Evolutionary conservation across 768 basidiomycete genomes (phyloP).

Genomic region (Lactarius indigo): DNA sequence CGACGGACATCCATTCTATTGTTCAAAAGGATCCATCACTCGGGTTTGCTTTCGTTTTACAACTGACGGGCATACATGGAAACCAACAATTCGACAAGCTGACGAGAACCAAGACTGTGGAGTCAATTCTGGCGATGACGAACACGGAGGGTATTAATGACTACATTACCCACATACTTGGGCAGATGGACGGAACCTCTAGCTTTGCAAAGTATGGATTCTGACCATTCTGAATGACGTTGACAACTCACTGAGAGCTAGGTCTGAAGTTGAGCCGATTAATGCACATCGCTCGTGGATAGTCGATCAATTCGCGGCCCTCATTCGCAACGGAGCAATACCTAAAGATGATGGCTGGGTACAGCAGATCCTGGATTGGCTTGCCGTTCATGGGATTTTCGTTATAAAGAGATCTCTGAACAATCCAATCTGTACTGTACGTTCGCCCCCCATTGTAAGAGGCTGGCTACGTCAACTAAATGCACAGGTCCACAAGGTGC

Average conservation of each 20-base stretch:
- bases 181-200: slow-evolving; percentile 52
- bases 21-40: slow-evolving; percentile 73
- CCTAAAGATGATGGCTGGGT: slow-evolving; percentile 82
- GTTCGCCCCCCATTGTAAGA: slow-evolving; percentile 30
- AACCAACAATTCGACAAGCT: slow-evolving; percentile 87
- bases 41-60: slow-evolving; percentile 81
- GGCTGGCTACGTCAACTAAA: slow-evolving; percentile 7
- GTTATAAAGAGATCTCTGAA: slow-evolving; percentile 64
- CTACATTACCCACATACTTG: slow-evolving; percentile 71
- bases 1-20: slow-evolving; percentile 67
- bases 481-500: slow-evolving; percentile 54
- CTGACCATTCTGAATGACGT: background rate
- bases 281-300: slow-evolving; percentile 74
- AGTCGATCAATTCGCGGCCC: slow-evolving; percentile 75
- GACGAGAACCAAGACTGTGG: slow-evolving; percentile 90
- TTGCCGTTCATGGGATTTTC: slow-evolving; percentile 80
- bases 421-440: slow-evolving; percentile 53
- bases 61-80: slow-evolving; percentile 80
- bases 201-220: slow-evolving; percentile 40
- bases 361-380: slow-evolving; percentile 70
- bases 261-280: slow-evolving; percentile 44
- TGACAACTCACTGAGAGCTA: slow-evolving; percentile 28
- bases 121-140: slow-evolving; percentile 74
- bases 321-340: slow-evolving; percentile 75
- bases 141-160: slow-evolving; percentile 67